Conservation (phyloP, 139 green algal genomes). For the Haematococcus lacustris region DNA sequence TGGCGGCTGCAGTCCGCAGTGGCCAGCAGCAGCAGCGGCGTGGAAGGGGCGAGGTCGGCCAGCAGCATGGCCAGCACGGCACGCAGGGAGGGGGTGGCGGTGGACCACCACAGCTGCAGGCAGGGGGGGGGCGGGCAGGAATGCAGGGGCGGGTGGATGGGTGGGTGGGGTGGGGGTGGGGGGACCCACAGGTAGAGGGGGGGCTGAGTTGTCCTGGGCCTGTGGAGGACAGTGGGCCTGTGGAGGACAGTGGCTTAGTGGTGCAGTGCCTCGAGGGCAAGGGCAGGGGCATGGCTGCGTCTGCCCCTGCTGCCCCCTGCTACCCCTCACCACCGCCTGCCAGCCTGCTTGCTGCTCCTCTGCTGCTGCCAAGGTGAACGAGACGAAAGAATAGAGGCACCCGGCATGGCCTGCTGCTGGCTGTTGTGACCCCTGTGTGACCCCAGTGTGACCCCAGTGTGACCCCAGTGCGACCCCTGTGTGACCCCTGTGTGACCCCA, state of each 20-base stretch:
- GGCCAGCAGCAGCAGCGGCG: conserved; percentile 83
- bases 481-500: too few species aligned
- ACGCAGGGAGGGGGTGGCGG: conserved; percentile 58
- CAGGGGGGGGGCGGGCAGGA: not conserved
- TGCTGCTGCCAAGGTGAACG: too few species aligned
- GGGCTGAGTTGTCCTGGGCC: not conserved
- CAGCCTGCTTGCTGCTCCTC: too few species aligned
- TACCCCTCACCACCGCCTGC: too few species aligned
- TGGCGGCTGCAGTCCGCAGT: conserved; percentile 50
- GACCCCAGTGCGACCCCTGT: too few species aligned
- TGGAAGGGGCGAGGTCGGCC: conserved; percentile 66
- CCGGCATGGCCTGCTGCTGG: too few species aligned
- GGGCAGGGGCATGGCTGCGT: conserved; percentile 1
- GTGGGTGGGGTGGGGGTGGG: not conserved
- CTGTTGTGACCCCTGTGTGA: too few species aligned
- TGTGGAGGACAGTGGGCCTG: not conserved
- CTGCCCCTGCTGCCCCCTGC: conserved; percentile 31
- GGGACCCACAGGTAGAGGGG: not conserved
- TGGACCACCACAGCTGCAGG: conserved; percentile 57
- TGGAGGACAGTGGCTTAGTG: not conserved
- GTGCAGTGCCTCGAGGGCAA: not conserved
- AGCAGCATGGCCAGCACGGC: conserved; percentile 74
- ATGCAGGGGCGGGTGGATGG: not conserved
- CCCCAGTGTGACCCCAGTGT: too few species aligned
- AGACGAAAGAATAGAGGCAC: too few species aligned